Conservation (phyloP, 140 eudicot species). For the Cichorium intybus region DNA sequence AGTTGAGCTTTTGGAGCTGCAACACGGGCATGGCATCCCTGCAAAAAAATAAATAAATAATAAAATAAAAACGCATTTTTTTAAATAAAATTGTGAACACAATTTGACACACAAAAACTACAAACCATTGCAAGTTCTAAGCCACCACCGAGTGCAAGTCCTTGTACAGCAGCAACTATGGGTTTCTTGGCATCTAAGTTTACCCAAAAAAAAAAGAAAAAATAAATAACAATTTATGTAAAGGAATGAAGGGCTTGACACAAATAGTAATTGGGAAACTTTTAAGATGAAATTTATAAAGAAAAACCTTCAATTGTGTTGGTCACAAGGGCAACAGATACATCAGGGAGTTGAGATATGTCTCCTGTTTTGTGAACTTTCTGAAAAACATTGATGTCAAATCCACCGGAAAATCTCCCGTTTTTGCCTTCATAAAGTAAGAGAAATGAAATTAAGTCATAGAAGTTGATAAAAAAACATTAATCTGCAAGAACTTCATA, state of each 20-base stretch:
- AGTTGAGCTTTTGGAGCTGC: conserved; percentile 84
- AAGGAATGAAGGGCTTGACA: neutral
- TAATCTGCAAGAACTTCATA: neutral
- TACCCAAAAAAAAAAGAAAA: neutral
- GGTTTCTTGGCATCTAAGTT: conserved; percentile 76
- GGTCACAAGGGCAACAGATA: conserved; percentile 58
- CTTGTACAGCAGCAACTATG: conserved; percentile 90
- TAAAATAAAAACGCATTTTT: neutral
- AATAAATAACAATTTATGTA: neutral
- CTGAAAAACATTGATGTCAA: conserved; percentile 82
- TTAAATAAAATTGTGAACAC: neutral
- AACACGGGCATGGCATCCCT: conserved; percentile 94
- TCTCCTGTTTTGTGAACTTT: conserved; percentile 84
- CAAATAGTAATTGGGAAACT: too few species aligned
- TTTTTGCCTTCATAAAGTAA: conserved; percentile 50
- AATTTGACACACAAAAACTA: conserved; percentile 2
- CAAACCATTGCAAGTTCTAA: conserved; percentile 92
- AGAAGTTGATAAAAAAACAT: neutral
- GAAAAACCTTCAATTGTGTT: conserved; percentile 74
- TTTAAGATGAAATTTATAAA: neutral
- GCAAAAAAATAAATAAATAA: conserved; percentile 32
- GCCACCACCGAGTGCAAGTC: conserved; percentile 99
- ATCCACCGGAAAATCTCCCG: conserved; percentile 89
- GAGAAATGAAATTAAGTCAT: conserved; percentile 1
- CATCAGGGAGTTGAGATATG: conserved; percentile 62